Evolutionary conservation across 108 stramenopile genomes (phyloP), one percentile per base, ranked within the genome.

Genomic region (Cylindrotheca closterium): DNA sequence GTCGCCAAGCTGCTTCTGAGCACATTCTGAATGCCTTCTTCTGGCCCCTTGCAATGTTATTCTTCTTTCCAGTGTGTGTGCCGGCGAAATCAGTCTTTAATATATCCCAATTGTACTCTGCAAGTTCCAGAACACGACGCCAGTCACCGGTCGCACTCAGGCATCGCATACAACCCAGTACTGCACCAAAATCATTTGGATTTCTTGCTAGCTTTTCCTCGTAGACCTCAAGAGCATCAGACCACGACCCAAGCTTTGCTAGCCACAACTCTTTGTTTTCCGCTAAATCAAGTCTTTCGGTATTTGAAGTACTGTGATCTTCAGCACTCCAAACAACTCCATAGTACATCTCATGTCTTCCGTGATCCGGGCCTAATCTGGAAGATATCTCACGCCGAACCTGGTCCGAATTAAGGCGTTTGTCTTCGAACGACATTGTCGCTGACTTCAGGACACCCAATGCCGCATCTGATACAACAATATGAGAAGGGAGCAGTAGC

Each of bases 171-270:
- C 89, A 93, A 7, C 99, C 96, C 19, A 98, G 56, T 26, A 96
- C 75, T 12, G 93, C 93, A 65, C 81, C 79, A 47, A 91, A 81
- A 76, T 96, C 93, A 51, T 56, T 47, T 19, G 89, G 87, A 61
- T 97, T 83, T 27, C 75, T 33, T 24, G 28, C 33, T 26, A 97
- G 73, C 67, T 94, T 97, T 32, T 86, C 73, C 51, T 95, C 85
- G 75, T 97, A 98, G 28, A 91, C 66, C 25, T 60, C 60, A 12
- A 97, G 52, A 4, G 95, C 97, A 52, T 97, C 96, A 1, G 79
- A 68, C 95, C 94, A 98, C 22, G 86, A 83, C 18, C 99, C 99
- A n/a, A 98, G 85, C 80, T 98, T 99, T 27, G 95, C 93, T 34
- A 98, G 73, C 97, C 96, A 98, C 7, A 79, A 67, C 49, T 98